Base-by-base conservation (phyloP, 2,329 filamentous ascomycete species). In the Talaromyces sp. region DNA sequence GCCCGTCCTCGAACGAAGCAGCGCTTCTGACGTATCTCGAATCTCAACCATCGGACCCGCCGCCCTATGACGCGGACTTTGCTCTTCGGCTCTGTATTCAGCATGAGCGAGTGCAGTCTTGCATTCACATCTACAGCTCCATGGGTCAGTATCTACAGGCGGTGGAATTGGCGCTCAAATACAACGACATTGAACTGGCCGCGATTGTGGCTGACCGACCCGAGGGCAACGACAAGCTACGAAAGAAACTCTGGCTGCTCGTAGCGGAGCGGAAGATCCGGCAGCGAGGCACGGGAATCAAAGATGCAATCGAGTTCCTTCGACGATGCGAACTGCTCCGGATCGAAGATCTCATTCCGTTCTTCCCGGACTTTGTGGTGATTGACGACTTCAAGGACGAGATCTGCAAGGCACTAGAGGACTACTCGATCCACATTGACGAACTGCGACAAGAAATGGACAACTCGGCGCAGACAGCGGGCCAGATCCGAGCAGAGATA, bases 331-430 rank as follows among this genome's bases (percentile, higher is more conserved):
- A 97, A 62, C 82, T 97, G 12, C 84, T 99, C 54, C 88, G 89
- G 64, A 99, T 99, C 64, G 94, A 99, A 77, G 94, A 99, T 69
- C 78, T 99, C 31, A 97, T 99, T 46, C 94, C 94, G 0, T 97
- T 99, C 80, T 99, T 99, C 77, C 94, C 94, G 0, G 94, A 99
- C 73, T 99, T 99, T 71, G 92, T 97, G 26, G 90, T 97, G 56
- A 97, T 99, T 63, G 94, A 99, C 72, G 94, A 97, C 74, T 99
- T 99, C 83, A 97, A 97, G 72, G 92, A 97, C 64, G 94, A 99
- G 73, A 97, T 99, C 41, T 99, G 94, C 77, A 82, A 86, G 0
- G 94, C 95, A 0, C 83, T 99, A 1, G 94, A 99, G 75, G 90
- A 95, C 64, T 99, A 99, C 77, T 90, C 87, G 53, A 88, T 90